phyloP scores from a whole-genome alignment of 2,329 filamentous ascomycete species.

The Pseudogymnoascus sp. region DNA sequence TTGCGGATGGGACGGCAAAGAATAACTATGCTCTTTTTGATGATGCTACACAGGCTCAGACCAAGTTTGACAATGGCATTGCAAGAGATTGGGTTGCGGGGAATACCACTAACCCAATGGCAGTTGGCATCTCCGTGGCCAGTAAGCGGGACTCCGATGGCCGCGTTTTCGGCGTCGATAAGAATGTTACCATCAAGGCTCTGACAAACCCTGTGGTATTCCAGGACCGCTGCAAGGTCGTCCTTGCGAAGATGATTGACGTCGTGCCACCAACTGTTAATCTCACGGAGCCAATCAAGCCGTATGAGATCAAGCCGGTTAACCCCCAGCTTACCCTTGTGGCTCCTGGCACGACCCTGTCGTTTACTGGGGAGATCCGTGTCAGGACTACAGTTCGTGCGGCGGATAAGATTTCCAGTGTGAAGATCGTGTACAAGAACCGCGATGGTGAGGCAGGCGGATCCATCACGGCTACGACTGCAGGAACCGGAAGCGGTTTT shows the following conservation, averaged over 20 bases:
- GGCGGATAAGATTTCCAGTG: conserved; percentile 36
- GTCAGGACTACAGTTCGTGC: conserved; percentile 44
- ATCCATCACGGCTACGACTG: conserved; percentile 38
- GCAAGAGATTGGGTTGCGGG: conserved; percentile 50
- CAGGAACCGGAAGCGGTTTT: conserved; percentile 47
- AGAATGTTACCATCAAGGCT: conserved; percentile 46
- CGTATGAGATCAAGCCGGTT: conserved; percentile 55
- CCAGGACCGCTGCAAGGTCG: conserved; percentile 39
- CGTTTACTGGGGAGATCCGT: conserved; percentile 49
- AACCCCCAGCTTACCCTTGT: conserved; percentile 48
- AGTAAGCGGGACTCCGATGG: conserved; percentile 46
- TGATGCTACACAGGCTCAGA: conserved; percentile 38
- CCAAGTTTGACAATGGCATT: conserved; percentile 47
- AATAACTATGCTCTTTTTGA: conserved; percentile 39
- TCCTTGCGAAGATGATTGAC: conserved; percentile 57
- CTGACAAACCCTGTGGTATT: conserved; percentile 41
- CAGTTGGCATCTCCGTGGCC: conserved; percentile 42
- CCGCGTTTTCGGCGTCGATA: conserved; percentile 48
- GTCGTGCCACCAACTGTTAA: conserved; percentile 45
- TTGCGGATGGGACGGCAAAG: conserved; percentile 35
- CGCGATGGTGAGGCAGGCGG: conserved; percentile 42
- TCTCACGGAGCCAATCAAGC: conserved; percentile 45
- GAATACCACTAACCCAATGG: conserved; percentile 47
- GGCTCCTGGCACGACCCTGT: conserved; percentile 40
- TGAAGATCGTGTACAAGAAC: conserved; percentile 50